Conservation (phyloP, 371 early-diverging fungal species). For the Mucor circinelloides region DNA sequence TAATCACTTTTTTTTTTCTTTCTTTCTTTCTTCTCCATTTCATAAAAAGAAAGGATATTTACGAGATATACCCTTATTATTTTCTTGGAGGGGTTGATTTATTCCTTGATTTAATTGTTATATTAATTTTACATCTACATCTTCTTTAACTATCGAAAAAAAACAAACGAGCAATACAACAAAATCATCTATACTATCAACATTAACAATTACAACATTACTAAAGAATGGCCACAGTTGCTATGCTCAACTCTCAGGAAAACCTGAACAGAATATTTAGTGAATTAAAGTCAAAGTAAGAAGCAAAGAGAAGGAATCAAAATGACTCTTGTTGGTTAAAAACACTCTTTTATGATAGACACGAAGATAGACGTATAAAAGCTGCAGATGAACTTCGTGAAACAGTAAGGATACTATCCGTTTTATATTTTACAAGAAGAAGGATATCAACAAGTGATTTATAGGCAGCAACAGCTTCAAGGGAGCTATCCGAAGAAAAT, state of each 20-base stretch:
- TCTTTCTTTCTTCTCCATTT: background rate
- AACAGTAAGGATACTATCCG: constrained; percentile 30
- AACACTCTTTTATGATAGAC: constrained; percentile 28
- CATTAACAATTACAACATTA: no score
- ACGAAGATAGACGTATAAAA: constrained; percentile 57
- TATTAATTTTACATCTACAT: background rate
- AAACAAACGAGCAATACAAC: background rate
- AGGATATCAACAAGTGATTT: background rate
- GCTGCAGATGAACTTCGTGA: constrained; percentile 65
- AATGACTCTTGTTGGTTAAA: background rate
- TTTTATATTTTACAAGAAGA: background rate
- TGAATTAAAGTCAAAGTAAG: constrained; percentile 57
- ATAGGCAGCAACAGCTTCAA: constrained; percentile 63
- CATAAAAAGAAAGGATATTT: background rate
- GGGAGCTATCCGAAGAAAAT: constrained; percentile 71
- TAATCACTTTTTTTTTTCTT: background rate
- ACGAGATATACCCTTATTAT: background rate
- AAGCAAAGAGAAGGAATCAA: no score
- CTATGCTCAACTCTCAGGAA: constrained; percentile 51
- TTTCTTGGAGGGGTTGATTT: background rate
- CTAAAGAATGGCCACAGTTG: constrained; percentile 40
- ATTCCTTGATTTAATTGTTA: background rate
- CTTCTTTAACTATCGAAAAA: background rate
- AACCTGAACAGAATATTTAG: constrained; percentile 51
- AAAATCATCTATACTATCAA: background rate